phyloP scores from a whole-genome alignment of 2,329 filamentous ascomycete genomes.

The Fusarium chlamydosporum region DNA sequence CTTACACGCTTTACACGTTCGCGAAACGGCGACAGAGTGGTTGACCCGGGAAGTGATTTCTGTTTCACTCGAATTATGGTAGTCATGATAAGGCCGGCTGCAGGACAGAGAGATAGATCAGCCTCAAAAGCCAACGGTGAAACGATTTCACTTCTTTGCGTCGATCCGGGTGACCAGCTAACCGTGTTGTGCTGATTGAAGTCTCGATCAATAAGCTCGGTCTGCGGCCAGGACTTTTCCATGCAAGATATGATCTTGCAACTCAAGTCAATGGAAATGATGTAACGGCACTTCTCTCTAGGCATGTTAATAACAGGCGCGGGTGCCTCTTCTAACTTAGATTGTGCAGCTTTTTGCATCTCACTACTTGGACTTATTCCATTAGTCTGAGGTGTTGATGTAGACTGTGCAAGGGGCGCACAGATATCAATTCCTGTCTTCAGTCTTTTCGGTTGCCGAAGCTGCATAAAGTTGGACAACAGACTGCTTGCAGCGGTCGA shows the following conservation, averaged over 20 bases:
- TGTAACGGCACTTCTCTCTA: conserved; percentile 53
- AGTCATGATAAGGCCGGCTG: conserved; percentile 77
- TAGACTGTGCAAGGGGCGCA: not conserved
- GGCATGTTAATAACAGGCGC: conserved; percentile 41
- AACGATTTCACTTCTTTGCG: conserved; percentile 48
- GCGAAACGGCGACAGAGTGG: conserved; percentile 63
- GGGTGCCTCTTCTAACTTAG: conserved; percentile 6
- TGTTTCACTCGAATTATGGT: conserved; percentile 81
- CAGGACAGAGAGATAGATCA: conserved; percentile 79
- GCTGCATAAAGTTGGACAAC: conserved; percentile 53
- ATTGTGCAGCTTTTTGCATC: not conserved
- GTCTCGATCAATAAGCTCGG: conserved; percentile 73
- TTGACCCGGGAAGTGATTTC: conserved; percentile 70
- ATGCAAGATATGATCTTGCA: conserved; percentile 66
- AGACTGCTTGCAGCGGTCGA: conserved; percentile 49
- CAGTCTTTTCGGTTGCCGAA: conserved; percentile 51
- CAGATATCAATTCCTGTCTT: conserved; percentile 16
- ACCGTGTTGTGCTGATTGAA: conserved; percentile 60
- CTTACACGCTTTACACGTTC: conserved; percentile 68
- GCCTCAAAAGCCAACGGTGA: conserved; percentile 69
- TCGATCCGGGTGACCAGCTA: conserved; percentile 51
- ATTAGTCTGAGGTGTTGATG: not conserved
- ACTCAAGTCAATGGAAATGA: conserved; percentile 66
- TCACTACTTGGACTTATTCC: not conserved
- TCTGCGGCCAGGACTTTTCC: conserved; percentile 62